Evolutionary conservation across 805 yeast species (phyloP).

Genomic region (Pichia membranifaciens): DNA sequence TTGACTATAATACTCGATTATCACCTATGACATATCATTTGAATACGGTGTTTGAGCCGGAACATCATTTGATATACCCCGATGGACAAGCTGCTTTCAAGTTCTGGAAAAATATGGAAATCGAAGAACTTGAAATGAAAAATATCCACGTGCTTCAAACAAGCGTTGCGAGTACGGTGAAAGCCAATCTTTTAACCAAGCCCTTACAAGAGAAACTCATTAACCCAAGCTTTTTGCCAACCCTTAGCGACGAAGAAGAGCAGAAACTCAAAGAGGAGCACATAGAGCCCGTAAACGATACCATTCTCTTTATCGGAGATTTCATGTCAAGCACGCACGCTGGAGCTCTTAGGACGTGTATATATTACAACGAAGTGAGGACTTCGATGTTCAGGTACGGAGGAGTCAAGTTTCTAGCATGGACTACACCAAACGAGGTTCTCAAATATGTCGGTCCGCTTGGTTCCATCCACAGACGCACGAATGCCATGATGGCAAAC

Average conservation of each 20-base stretch:
- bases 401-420: slow-evolving; percentile 65
- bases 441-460: slow-evolving; percentile 55
- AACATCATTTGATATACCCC: slow-evolving; percentile 51
- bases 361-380: slow-evolving; percentile 27
- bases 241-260: not conserved
- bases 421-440: slow-evolving; percentile 59
- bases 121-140: slow-evolving; percentile 14
- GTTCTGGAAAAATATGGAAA: slow-evolving; percentile 22
- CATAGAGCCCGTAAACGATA: slow-evolving; percentile 21
- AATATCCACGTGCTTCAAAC: slow-evolving; percentile 15
- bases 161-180: slow-evolving; percentile 15
- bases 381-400: slow-evolving; percentile 33
- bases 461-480: slow-evolving; percentile 46
- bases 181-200: slow-evolving; percentile 18
- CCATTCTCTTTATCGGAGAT: slow-evolving; percentile 28
- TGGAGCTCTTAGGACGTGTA: slow-evolving; percentile 41
- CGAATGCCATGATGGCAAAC: slow-evolving; percentile 61
- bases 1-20: slow-evolving; percentile 57
- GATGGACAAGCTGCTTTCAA: slow-evolving; percentile 16
- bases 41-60: slow-evolving; percentile 56
- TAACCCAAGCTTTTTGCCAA: slow-evolving; percentile 25
- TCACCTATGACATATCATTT: slow-evolving; percentile 58
- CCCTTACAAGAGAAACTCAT: slow-evolving; percentile 41
- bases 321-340: slow-evolving; percentile 44
- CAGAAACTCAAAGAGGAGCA: not conserved